A percentile compares a stretch with the other conserved stretches of the same genome.
Evolutionary conservation across 2,329 filamentous ascomycete species (phyloP).

Genomic region (Paramyrothecium roridum): DNA sequence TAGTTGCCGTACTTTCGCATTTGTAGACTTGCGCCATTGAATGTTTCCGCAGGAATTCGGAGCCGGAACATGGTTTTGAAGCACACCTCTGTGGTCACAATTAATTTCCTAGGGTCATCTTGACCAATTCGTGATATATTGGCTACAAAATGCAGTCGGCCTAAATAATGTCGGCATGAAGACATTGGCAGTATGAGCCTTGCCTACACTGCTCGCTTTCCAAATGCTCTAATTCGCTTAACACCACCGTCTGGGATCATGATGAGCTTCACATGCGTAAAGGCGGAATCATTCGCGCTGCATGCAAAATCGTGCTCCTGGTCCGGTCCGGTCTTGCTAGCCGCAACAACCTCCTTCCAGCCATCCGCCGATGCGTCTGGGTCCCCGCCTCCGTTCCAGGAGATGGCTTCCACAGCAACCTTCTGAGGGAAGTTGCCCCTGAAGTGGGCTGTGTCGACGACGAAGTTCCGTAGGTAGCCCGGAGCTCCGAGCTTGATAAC

Average conservation of each 20-base stretch:
- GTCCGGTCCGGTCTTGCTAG: slow-evolving; percentile 70
- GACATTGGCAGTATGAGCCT: no score
- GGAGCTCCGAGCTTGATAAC: slow-evolving; percentile 69
- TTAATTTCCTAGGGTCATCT: no score
- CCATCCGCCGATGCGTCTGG: slow-evolving; percentile 53
- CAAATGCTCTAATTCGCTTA: slow-evolving; percentile 67
- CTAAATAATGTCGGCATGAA: no score
- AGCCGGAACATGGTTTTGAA: no score
- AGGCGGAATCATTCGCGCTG: slow-evolving; percentile 53
- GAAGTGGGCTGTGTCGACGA: slow-evolving; percentile 82
- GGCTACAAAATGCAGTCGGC: no score
- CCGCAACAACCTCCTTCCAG: slow-evolving; percentile 65
- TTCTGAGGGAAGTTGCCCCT: slow-evolving; percentile 80
- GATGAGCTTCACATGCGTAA: slow-evolving; percentile 84
- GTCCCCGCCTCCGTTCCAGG: slow-evolving; percentile 51
- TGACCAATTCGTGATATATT: no score
- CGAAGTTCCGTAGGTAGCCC: slow-evolving; percentile 61
- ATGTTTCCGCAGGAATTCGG: no score
- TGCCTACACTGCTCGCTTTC: slow-evolving; percentile 16
- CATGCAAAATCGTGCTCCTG: slow-evolving; percentile 65
- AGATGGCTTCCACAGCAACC: slow-evolving; percentile 63
- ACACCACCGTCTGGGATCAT: slow-evolving; percentile 94
- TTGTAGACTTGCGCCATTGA: no score
- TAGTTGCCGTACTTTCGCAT: no score
- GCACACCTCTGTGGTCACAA: no score